Percentiles rank a stretch among this genome's conserved stretches.
Evolutionary conservation across 2,329 filamentous ascomycete genomes (phyloP).

Genomic region (Penicillium sp.): DNA sequence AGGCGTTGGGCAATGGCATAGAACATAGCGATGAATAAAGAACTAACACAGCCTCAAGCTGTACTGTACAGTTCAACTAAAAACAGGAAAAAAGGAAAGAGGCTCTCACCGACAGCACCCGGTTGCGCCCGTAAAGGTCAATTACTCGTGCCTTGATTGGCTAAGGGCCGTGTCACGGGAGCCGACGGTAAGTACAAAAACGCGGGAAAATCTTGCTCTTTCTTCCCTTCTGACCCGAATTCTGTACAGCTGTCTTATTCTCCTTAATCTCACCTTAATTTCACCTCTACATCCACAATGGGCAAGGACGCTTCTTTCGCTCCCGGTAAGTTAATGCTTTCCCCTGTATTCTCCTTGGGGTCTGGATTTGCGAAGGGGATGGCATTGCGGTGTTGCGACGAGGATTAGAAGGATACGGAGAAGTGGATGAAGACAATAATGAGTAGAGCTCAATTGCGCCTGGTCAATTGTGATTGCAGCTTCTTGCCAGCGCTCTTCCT

Average conservation of each 20-base stretch:
- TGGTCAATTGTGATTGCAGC: not conserved
- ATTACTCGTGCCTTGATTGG: conserved; percentile 37
- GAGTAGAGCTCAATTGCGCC: not conserved
- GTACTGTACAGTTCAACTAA: not conserved
- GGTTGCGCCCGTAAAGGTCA: conserved; percentile 34
- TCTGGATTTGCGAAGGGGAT: not conserved
- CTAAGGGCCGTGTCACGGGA: conserved; percentile 30
- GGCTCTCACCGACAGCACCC: conserved; percentile 23
- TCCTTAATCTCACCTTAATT: conserved; percentile 11
- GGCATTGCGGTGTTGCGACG: not conserved
- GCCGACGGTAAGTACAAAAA: conserved; percentile 33
- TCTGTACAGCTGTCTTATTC: conserved; percentile 19
- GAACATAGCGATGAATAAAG: not conserved
- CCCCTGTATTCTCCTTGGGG: not conserved
- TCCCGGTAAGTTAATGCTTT: conserved; percentile 19
- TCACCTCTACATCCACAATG: conserved; percentile 20
- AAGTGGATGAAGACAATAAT: not conserved
- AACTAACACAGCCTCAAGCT: not conserved
- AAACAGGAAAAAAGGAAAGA: not conserved
- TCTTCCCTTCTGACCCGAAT: conserved; percentile 15
- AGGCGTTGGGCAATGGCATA: not conserved
- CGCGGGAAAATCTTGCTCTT: conserved; percentile 31
- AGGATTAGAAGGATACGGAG: not conserved
- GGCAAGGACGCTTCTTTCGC: conserved; percentile 24
- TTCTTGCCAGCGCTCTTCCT: not conserved